Percentiles rank a stretch among this genome's conserved stretches.
phyloP scores from a whole-genome alignment of 306 rosid genomes.

The Rosa chinensis region DNA sequence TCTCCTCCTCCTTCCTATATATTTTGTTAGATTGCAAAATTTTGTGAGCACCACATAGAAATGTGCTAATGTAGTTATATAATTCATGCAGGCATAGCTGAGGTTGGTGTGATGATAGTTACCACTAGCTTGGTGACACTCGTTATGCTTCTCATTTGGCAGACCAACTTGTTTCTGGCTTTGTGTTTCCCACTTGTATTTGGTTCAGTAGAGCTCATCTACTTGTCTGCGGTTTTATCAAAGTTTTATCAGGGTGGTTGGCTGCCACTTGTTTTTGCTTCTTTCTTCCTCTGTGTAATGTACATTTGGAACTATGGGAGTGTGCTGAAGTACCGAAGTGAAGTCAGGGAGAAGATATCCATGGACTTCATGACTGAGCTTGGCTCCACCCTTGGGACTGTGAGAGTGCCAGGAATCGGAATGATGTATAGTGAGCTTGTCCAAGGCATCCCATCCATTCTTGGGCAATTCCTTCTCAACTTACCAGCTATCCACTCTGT shows the following conservation, averaged over 20 bases:
- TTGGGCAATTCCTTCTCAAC: constrained; percentile 79
- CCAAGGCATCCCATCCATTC: constrained; percentile 90
- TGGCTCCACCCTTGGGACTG: constrained; percentile 85
- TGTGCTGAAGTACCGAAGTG: constrained; percentile 82
- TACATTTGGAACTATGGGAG: constrained; percentile 99
- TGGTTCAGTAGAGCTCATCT: constrained; percentile 80
- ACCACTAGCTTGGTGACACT: constrained; percentile 88
- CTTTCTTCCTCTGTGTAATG: constrained; percentile 81
- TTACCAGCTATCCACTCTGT: constrained; percentile 94
- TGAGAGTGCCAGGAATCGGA: constrained; percentile 94
- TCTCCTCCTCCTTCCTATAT: constrained; percentile 24
- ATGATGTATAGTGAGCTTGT: constrained; percentile 92
- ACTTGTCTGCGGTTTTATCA: constrained; percentile 76
- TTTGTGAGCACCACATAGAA: neutral
- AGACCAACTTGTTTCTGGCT: constrained; percentile 79
- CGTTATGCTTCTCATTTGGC: constrained; percentile 94
- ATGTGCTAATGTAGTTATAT: constrained; percentile 29
- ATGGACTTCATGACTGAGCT: constrained; percentile 80
- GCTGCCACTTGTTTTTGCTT: constrained; percentile 92
- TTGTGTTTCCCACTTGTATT: constrained; percentile 66
- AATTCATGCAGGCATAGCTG: constrained; percentile 81
- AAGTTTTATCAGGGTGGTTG: constrained; percentile 83
- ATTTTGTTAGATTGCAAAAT: neutral
- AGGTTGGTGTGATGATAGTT: constrained; percentile 98
- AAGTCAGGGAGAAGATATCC: constrained; percentile 81